phyloP scores from a whole-genome alignment of 148 eudicot genomes.

The Rhododendron molle region DNA sequence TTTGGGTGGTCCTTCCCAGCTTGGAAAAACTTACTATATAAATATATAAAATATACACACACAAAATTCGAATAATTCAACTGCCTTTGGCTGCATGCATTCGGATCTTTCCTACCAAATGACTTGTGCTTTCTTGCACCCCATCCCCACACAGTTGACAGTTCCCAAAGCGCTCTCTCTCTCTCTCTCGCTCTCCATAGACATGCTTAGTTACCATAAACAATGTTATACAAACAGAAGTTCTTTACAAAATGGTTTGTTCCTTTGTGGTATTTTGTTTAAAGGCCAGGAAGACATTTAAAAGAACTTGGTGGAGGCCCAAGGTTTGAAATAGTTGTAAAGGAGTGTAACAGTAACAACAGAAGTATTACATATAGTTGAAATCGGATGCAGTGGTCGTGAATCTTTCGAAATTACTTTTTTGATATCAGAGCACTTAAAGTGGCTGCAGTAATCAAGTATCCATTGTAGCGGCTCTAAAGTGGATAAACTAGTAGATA shows the following conservation, averaged over 20 bases:
- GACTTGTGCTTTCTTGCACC: conserved; percentile 32
- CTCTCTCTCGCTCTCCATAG: not conserved
- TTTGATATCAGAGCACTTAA: not conserved
- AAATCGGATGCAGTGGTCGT: not conserved
- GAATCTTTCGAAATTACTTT: too few relatives aligned
- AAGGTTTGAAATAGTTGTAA: too few relatives aligned
- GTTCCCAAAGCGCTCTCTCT: conserved; percentile 16
- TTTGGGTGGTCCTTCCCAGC: not conserved
- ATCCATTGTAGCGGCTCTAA: not conserved
- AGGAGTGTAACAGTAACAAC: too few relatives aligned
- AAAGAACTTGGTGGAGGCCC: too few relatives aligned
- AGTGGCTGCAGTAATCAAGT: not conserved
- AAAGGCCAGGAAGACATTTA: not conserved
- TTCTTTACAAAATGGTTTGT: not conserved
- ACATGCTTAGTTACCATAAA: not conserved
- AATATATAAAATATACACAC: not conserved
- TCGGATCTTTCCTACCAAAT: conserved; percentile 32
- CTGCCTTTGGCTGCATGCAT: conserved; percentile 39
- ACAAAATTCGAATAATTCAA: conserved; percentile 17
- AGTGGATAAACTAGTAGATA: not conserved
- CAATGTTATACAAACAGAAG: not conserved
- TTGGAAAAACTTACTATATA: not conserved
- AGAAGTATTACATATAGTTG: too few relatives aligned
- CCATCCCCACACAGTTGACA: conserved; percentile 15
- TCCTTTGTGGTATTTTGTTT: not conserved